Base-by-base conservation (phyloP, 2,329 filamentous ascomycete species). In the Fusarium sp. region DNA sequence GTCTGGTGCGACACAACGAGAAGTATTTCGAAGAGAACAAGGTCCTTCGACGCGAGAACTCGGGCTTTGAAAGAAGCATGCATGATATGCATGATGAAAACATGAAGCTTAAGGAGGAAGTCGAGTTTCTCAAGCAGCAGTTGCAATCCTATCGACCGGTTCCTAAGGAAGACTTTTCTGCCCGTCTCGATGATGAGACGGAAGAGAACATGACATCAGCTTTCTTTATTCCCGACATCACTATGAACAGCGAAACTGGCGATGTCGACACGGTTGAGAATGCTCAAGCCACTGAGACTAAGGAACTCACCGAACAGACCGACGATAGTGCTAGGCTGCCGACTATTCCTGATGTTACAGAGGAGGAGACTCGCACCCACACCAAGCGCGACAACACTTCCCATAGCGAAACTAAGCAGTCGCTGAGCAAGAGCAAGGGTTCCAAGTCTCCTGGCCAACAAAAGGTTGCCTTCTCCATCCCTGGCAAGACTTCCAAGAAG, bases 121-220 rank as follows among this genome's bases (percentile, higher is more conserved):
- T 85, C 21, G 78, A 81, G 19, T 79, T 78, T 43, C 74, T 83
- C 56, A 82, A 82, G 69, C 74, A 81, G 52, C 80, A 84, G 61
- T 72, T 84, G 19, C 77, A 83, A 36, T 77, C 81, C 53, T 79
- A 75, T 53, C 78, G 80, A 19, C 78, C 78, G 2, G 65, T 74
- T 23, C 75, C 76, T 24, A 78, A 80, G 68, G 75, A 78, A 4
- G 76, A 81, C 53, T 72, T 79, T 15, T 73, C 77, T 38, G 75
- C 70, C 15, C 75, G 71, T 14, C 68, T 78, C 3, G 77, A 79
- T 6, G 77, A 79, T 1, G 76, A 78, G 54, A 79, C 77, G 9
- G 81, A 82, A 47, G 84, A 86, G 38, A 85, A 86, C 65, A 86
- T 87, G 82, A 87, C 85, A 1, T 88, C 86, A 7, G 85, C 84